Conservation (phyloP, 495 filamentous ascomycete genomes). For the Xylaria acuta region DNA sequence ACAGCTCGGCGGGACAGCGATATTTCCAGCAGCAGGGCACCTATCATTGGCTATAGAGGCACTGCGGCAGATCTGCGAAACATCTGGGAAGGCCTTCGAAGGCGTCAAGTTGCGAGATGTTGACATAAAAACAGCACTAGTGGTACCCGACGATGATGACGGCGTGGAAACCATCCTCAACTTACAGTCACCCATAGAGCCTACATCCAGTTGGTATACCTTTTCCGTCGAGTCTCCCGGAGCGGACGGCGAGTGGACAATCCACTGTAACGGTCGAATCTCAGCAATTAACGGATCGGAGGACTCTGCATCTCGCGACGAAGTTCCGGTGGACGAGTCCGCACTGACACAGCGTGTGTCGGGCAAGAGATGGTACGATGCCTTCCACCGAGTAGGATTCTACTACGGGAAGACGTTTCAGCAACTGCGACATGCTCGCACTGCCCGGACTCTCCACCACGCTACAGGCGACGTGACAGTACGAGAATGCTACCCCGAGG, state of each 20-base stretch:
- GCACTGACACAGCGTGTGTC: slow-evolving; percentile 30
- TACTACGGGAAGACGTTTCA: slow-evolving; percentile 33
- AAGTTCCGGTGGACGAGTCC: slow-evolving; percentile 26
- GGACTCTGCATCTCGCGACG: background rate
- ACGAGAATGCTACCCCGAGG: slow-evolving; percentile 18
- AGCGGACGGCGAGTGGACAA: slow-evolving; percentile 27
- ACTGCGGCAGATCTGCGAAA: slow-evolving; percentile 33
- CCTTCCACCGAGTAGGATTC: slow-evolving; percentile 34
- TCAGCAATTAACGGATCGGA: slow-evolving; percentile 1
- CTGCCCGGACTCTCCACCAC: slow-evolving; percentile 23
- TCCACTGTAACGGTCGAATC: slow-evolving; percentile 32
- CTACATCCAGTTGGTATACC: slow-evolving; percentile 23
- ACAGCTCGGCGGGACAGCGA: slow-evolving; percentile 40
- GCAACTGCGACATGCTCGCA: slow-evolving; percentile 27
- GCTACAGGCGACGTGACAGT: slow-evolving; percentile 28
- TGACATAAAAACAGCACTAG: slow-evolving; percentile 48
- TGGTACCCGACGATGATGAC: slow-evolving; percentile 37
- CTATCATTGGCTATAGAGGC: slow-evolving; percentile 54
- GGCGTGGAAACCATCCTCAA: slow-evolving; percentile 36
- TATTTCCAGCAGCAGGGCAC: slow-evolving; percentile 60
- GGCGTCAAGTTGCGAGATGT: slow-evolving; percentile 46
- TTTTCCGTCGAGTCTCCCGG: slow-evolving; percentile 31
- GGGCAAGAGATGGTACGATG: slow-evolving; percentile 30
- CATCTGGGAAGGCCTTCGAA: slow-evolving; percentile 11
- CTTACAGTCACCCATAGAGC: slow-evolving; percentile 27